A percentile compares a stretch with the other conserved stretches of the same genome.
phyloP scores from a whole-genome alignment of 164 flowering plant species.

The Liriodendron chinense region DNA sequence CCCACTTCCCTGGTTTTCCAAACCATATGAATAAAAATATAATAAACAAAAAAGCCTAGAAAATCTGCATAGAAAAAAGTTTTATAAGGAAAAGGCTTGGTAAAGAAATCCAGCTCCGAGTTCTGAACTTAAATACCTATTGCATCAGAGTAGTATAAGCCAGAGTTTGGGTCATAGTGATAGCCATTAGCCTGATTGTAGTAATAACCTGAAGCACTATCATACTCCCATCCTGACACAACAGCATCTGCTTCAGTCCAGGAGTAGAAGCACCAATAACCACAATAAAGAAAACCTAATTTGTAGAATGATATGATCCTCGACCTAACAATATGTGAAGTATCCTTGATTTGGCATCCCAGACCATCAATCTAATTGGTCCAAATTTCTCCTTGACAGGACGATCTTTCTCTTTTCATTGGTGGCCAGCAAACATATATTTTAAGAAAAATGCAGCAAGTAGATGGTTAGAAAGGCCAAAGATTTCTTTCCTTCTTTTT shows the following conservation, averaged over 20 bases:
- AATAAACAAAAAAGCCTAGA: conserved; percentile 7
- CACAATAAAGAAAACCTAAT: background rate
- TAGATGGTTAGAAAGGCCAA: background rate
- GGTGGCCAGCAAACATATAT: background rate
- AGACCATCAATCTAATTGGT: no score
- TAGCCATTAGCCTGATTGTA: conserved; percentile 53
- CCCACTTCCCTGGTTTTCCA: conserved; percentile 76
- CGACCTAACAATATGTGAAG: background rate
- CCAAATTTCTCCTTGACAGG: background rate
- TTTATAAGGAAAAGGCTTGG: background rate
- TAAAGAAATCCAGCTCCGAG: background rate
- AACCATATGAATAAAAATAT: background rate
- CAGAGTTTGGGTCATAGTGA: conserved; percentile 78
- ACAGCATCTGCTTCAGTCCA: conserved; percentile 33
- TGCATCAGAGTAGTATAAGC: conserved; percentile 75
- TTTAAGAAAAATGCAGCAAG: background rate
- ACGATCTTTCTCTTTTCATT: background rate
- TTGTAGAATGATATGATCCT: background rate
- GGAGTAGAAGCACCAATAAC: conserved; percentile 3
- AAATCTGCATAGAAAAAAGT: background rate
- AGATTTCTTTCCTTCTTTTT: no score
- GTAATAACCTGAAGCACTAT: conserved; percentile 72
- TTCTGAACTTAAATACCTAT: conserved; percentile 44
- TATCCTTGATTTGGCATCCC: background rate
- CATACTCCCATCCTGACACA: conserved; percentile 80